Base-by-base conservation (phyloP, 768 basidiomycete genomes). In the Boletales sp. region DNA sequence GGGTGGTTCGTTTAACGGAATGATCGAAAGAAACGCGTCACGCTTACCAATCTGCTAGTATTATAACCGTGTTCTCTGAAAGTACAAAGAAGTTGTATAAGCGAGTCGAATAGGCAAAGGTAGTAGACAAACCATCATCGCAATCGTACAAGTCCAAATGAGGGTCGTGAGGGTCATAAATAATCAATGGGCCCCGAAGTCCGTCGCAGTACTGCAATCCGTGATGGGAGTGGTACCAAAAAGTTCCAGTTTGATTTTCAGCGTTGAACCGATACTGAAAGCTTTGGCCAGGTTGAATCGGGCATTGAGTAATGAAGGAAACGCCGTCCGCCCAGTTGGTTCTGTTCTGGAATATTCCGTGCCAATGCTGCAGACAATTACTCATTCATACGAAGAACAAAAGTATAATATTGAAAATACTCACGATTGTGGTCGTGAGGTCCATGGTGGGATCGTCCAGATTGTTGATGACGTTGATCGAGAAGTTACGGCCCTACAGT, bases 161-260 rank as follows among this genome's bases (percentile, higher is more conserved):
- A 14, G 77, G 78, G 51, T 79, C 77, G 13, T 69, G 30, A 15
- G 73, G 72, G 58, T 78, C 76, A 51, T 77, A 78, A 30, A 78
- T 68, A 9, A 78, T 61, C 37, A 78, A 49, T 0, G 73, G 65
- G 14, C 75, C 75, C 15, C 73, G 67, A 21, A 73, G 58, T 14
- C 75, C 73, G 34, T 76, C 74, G 40, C 76, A 75, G 19, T 66
- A 68, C 56, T 76, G 75, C 13, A 62, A 56, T 5, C 50, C 51
- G 28, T 69, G 54, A 52, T 77, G 76, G 21, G 72, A 73, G 49
- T 77, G 76, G 43, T 76, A 77, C 77, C 77, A 79, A 49, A 67
- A 79, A 0, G 75, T 78, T 7, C 77, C 78, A 2, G 73, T 63
- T 49, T 76, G 73, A 28, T 65, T 58, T 14, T 58, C 46, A 39